These are phyloP conservation scores for Cercospora berteroae DNA, from an alignment of 2,329 filamentous ascomycete species.

Conservation along the genomic window DNA sequence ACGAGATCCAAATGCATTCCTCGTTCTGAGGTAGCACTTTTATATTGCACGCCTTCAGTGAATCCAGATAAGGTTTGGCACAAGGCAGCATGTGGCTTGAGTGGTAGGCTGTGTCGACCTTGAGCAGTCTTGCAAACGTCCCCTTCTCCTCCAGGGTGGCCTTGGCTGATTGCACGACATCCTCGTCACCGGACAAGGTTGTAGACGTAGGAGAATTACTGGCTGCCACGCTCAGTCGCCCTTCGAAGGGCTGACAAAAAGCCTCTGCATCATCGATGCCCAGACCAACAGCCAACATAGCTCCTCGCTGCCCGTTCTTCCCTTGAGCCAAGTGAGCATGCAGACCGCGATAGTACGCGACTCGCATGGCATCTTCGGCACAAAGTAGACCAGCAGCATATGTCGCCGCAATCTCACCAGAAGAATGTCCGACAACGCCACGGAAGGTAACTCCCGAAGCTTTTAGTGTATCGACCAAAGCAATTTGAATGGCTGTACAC, in stretches of 20 bases:
- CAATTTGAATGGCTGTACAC: constrained; percentile 57
- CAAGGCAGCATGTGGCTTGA: constrained; percentile 39
- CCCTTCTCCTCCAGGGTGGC: constrained; percentile 36
- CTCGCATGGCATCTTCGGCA: constrained; percentile 22
- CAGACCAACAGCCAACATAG: constrained; percentile 39
- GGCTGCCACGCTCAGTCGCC: constrained; percentile 27
- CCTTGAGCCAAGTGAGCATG: constrained; percentile 17
- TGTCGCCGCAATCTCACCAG: constrained; percentile 39
- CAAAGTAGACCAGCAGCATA: constrained; percentile 33
- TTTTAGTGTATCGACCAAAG: constrained; percentile 44
- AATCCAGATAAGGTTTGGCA: constrained; percentile 21
- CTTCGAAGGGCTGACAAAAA: constrained; percentile 28
- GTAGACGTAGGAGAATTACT: constrained; percentile 45
- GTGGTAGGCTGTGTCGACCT: constrained; percentile 48
- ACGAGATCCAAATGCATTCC: constrained; percentile 28
- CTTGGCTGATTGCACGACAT: constrained; percentile 38
- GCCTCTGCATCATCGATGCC: constrained; percentile 22
- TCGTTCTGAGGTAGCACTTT: constrained; percentile 14
- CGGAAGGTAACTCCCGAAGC: constrained; percentile 27
- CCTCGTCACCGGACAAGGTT: constrained; percentile 47
- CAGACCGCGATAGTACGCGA: constrained; percentile 31
- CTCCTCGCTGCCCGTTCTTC: constrained; percentile 24
- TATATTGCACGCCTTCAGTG: constrained; percentile 20
- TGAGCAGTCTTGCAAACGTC: constrained; percentile 42
- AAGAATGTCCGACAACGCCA: constrained; percentile 36